Evolutionary conservation across 225 moss, liverwort and hornwort genomes (phyloP).

Genomic region (Pseudoscleropodium purum): DNA sequence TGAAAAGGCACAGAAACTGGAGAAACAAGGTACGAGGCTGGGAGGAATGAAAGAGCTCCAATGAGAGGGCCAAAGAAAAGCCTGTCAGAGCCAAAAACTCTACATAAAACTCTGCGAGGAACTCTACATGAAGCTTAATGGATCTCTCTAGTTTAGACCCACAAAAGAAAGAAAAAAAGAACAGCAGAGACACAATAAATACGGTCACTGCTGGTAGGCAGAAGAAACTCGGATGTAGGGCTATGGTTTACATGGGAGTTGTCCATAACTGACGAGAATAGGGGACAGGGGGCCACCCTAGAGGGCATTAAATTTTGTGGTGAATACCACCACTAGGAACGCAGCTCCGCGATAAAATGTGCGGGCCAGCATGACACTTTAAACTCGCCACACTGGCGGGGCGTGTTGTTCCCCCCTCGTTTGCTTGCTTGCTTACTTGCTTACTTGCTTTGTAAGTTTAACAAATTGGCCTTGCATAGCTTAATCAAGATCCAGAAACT

Average conservation of each 20-base stretch:
- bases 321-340: constrained; percentile 56
- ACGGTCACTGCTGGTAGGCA: neutral
- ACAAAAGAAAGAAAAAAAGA: neutral
- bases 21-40: neutral
- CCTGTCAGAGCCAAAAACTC: neutral
- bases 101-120: neutral
- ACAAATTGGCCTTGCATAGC: neutral
- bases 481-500: constrained; percentile 86
- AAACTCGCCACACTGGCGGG: constrained; percentile 75
- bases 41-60: neutral
- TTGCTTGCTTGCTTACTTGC: neutral
- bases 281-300: constrained; percentile 12
- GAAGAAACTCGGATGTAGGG: neutral
- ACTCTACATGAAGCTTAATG: neutral
- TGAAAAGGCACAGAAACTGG: too few relatives aligned
- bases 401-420: constrained; percentile 25
- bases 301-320: constrained; percentile 31
- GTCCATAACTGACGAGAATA: constrained; percentile 7
- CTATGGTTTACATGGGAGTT: constrained; percentile 2
- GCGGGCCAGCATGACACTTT: constrained; percentile 80
- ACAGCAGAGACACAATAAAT: neutral
- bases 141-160: neutral
- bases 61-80: neutral
- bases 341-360: constrained; percentile 90
- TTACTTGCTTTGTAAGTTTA: neutral